Evolutionary conservation across 1,284 basidiomycete genomes (phyloP).

Genomic region (Gymnopus androsaceus): DNA sequence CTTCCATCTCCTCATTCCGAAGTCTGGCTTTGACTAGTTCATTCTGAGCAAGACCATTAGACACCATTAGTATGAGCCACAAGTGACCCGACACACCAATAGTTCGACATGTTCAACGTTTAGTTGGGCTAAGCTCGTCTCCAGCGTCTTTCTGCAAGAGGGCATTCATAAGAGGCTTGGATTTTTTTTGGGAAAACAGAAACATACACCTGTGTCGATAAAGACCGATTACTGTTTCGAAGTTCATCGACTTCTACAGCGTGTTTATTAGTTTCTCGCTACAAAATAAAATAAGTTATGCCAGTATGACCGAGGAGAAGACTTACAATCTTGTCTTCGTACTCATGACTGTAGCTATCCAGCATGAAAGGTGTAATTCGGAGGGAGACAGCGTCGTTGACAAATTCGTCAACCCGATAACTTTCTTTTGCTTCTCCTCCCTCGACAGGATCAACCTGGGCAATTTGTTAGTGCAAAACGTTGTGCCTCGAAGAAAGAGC

Average conservation of each 20-base stretch:
- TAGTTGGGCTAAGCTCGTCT: constrained; percentile 75
- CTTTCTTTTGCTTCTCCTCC: constrained; percentile 30
- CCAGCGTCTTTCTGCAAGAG: constrained; percentile 71
- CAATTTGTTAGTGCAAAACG: constrained; percentile 2
- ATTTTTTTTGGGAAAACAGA: constrained; percentile 1
- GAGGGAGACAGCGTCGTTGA: constrained; percentile 81
- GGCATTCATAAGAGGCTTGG: not conserved
- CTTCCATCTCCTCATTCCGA: constrained; percentile 87
- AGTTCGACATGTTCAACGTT: constrained; percentile 80
- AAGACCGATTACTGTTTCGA: constrained; percentile 72
- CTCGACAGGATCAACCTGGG: constrained; percentile 30
- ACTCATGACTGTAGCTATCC: constrained; percentile 86
- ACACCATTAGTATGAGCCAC: not conserved
- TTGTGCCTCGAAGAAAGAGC: not conserved
- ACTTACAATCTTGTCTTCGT: constrained; percentile 65
- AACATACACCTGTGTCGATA: constrained; percentile 79
- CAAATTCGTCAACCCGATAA: constrained; percentile 81
- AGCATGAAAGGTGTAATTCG: constrained; percentile 91
- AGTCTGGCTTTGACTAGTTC: constrained; percentile 87
- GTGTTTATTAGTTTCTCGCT: constrained; percentile 74
- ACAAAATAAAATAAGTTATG: too few relatives aligned
- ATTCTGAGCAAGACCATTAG: constrained; percentile 56
- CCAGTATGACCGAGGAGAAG: too few relatives aligned
- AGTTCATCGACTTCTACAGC: constrained; percentile 80
- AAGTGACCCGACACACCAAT: constrained; percentile 46